Evolutionary conservation across 1,284 basidiomycete genomes (phyloP), one percentile per base, ranked within the genome.

Genomic region (Trametes polyzona): DNA sequence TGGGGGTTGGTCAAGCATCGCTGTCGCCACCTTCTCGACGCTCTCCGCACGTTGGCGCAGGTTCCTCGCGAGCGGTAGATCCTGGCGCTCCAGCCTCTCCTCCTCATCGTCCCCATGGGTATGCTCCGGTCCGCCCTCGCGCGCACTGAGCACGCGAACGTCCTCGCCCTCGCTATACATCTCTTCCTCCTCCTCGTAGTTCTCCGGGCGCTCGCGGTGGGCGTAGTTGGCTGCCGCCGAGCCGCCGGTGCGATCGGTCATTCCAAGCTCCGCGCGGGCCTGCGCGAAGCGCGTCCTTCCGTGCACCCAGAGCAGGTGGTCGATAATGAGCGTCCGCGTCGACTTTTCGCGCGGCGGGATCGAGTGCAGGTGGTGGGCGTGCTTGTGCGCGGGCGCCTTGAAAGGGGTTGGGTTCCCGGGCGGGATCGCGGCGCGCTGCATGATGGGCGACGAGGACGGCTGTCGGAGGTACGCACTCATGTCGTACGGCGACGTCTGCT

Each of bases 231-330:
- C 62, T 0, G 83, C 81, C 0, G 79, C 76, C 3, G 82, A 76
- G 1, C 87, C 88, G 12, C 88, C 88, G 1, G 88, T 86, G 59
- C 83, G 82, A 70, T 90, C 84, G n/a, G 87, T 83, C 86, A 92
- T 87, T 47, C 89, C 85, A 24, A 93, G 81, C 69, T 92, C 91
- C 36, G 88, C 88, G 26, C 90, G 82, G 3, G 87, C 90, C 69
- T 92, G 90, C 10, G 86, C 84, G 64, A 91, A 88, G 56, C 90
- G 82, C n/a, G 91, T 90, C 58, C 87, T 79, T 4, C 81, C 84
- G 71, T 93, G 91, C 5, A 88, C 87, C 89, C 88, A 92, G 55
- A 92, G 76, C 76, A 91, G 83, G 71, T 93, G 88, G 72, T 93
- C 90, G 56, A 93, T 83, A 63, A 93, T 92, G 49, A 93, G 78